Evolutionary conservation across 495 filamentous ascomycete species (phyloP).

Genomic region (Cercophora sp.): DNA sequence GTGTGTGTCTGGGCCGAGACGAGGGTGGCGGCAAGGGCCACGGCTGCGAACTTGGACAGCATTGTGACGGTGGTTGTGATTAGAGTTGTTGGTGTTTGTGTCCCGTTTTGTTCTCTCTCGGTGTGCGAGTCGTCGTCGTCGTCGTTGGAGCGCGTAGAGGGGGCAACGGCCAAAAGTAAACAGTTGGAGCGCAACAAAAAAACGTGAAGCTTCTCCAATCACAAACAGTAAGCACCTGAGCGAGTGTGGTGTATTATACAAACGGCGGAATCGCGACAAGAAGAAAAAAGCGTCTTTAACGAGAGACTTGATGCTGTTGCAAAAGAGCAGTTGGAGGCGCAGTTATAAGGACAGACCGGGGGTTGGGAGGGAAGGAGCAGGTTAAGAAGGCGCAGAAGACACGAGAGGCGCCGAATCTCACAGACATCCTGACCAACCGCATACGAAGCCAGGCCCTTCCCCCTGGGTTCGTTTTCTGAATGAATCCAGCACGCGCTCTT

Average conservation of each 20-base stretch:
- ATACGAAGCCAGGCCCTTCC: no score
- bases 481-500: background rate
- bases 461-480: background rate
- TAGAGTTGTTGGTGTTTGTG: no score
- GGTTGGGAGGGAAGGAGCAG: constrained; percentile 4
- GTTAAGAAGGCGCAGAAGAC: constrained; percentile 1
- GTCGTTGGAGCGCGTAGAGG: no score
- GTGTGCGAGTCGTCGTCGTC: no score
- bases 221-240: background rate
- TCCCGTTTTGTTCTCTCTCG: no score
- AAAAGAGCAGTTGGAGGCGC: constrained; percentile 2
- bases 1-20: constrained; percentile 71
- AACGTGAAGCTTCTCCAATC: background rate
- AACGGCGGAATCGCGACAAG: background rate
- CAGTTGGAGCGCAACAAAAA: background rate
- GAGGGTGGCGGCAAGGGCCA: constrained; percentile 43
- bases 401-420: background rate
- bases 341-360: constrained; percentile 4
- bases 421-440: background rate
- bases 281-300: constrained; percentile 10
- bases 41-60: constrained; percentile 39
- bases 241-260: background rate
- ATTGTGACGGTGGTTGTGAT: constrained; percentile 22
- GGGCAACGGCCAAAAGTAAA: no score
- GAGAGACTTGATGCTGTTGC: constrained; percentile 11